Percentiles rank a stretch among this genome's conserved stretches.
Evolutionary conservation across 441 rosid species (phyloP).

Genomic region (Gossypium gossypioides): DNA sequence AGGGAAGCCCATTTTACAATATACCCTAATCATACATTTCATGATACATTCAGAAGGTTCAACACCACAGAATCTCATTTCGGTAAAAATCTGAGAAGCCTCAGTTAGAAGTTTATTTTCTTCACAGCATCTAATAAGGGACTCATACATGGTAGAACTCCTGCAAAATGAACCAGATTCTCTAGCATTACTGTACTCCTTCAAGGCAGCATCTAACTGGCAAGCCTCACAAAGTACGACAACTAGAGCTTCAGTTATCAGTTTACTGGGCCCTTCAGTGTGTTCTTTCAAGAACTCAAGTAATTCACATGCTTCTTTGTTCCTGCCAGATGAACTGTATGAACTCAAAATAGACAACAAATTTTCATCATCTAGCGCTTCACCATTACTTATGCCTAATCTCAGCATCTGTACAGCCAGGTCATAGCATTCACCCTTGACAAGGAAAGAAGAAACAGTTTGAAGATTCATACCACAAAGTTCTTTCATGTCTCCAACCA

Average conservation of each 20-base stretch:
- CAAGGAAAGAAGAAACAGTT: conserved; percentile 59
- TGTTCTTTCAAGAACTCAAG: conserved; percentile 64
- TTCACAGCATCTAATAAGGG: conserved; percentile 61
- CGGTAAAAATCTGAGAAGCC: conserved; percentile 81
- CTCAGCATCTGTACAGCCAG: conserved; percentile 63
- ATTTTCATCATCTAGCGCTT: conserved; percentile 44
- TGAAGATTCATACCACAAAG: conserved; percentile 55
- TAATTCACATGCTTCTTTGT: conserved; percentile 71
- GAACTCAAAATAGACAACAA: conserved; percentile 64
- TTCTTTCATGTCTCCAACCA: conserved; percentile 67
- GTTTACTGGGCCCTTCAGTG: conserved; percentile 33
- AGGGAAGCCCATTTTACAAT: conserved; percentile 72
- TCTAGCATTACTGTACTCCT: conserved; percentile 44
- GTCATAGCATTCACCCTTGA: conserved; percentile 76
- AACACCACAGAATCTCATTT: conserved; percentile 59
- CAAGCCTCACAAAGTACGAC: conserved; percentile 63
- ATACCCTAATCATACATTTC: conserved; percentile 46
- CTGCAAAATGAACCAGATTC: conserved; percentile 36
- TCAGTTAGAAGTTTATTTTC: conserved; percentile 50
- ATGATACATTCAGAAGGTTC: conserved; percentile 48
- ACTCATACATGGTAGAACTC: conserved; percentile 53
- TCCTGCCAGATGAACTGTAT: conserved; percentile 66
- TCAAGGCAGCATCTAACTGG: conserved; percentile 53
- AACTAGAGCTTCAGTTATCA: conserved; percentile 59
- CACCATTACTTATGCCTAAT: conserved; percentile 42